A percentile compares a stretch with the other conserved stretches of the same genome.
These are phyloP conservation scores for Mycosphaerella sp. DNA, from an alignment of 2,329 filamentous ascomycete genomes.

Conservation along the genomic window DNA sequence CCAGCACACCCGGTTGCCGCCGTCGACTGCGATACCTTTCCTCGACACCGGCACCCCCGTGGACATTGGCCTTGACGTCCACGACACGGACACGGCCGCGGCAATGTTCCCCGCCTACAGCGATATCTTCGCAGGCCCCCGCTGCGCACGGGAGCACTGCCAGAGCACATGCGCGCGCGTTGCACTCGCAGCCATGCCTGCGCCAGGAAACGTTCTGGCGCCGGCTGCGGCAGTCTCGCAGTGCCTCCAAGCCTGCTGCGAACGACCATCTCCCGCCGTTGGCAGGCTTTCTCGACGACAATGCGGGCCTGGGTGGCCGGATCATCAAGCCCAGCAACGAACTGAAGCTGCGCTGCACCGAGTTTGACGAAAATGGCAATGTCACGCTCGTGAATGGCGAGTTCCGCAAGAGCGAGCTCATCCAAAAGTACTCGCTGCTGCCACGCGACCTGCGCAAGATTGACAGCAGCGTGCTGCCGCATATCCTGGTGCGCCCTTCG, in stretches of 20 bases:
- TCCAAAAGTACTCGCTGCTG: slow-evolving; percentile 90
- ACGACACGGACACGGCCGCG: too few relatives aligned
- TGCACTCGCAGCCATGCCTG: slow-evolving; percentile 15
- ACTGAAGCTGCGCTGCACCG: slow-evolving; percentile 81
- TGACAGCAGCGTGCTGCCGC: slow-evolving; percentile 88
- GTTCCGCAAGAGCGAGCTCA: slow-evolving; percentile 95
- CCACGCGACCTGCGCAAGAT: slow-evolving; percentile 96
- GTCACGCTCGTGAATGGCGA: slow-evolving; percentile 90
- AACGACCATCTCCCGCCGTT: slow-evolving; percentile 54
- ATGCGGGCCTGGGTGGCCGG: slow-evolving; percentile 55
- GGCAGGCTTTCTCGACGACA: slow-evolving; percentile 51
- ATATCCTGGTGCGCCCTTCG: slow-evolving; percentile 87
- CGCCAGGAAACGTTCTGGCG: slow-evolving; percentile 25
- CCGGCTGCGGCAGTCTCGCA: slow-evolving; percentile 21
- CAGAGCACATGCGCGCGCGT: slow-evolving; percentile 20
- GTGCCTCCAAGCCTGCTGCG: slow-evolving; percentile 34
- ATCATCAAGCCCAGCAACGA: slow-evolving; percentile 76
- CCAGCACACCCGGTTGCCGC: background rate
- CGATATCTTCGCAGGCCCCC: background rate
- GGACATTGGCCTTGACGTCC: background rate
- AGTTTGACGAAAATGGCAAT: slow-evolving; percentile 86
- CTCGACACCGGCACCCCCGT: background rate
- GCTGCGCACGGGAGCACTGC: slow-evolving; percentile 19
- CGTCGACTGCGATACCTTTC: slow-evolving; percentile 2
- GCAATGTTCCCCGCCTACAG: too few relatives aligned